Percentiles rank a stretch among this genome's conserved stretches.
Evolutionary conservation across 164 flowering plant species (phyloP).

Genomic region (Stephania japonica): DNA sequence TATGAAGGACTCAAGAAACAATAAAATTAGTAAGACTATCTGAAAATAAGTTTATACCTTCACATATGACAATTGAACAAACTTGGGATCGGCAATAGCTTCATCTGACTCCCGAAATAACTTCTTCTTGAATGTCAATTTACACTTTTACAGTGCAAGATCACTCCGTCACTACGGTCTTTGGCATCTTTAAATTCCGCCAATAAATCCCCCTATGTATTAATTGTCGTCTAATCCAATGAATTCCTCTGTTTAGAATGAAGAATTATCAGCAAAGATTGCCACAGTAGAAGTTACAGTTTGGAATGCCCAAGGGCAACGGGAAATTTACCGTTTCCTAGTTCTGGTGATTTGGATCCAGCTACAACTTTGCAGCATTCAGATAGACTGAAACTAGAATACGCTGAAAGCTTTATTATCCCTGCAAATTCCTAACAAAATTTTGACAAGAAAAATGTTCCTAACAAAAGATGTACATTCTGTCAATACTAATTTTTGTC

Average conservation of each 20-base stretch:
- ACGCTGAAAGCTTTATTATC: slow-evolving; percentile 76
- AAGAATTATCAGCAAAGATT: slow-evolving; percentile 13
- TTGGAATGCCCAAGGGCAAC: slow-evolving; percentile 1
- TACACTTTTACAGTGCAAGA: slow-evolving; percentile 92
- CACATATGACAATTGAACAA: slow-evolving; percentile 88
- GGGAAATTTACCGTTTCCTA: slow-evolving; percentile 66
- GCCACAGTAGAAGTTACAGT: not conserved
- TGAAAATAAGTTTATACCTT: slow-evolving; percentile 43
- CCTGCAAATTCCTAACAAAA: too few species aligned
- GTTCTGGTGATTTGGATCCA: slow-evolving; percentile 82
- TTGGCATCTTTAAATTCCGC: slow-evolving; percentile 92
- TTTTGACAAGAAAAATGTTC: too few species aligned
- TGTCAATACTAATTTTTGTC: not conserved
- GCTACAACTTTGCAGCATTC: slow-evolving; percentile 87
- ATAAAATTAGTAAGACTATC: too few species aligned
- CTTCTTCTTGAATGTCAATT: slow-evolving; percentile 77
- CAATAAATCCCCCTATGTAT: slow-evolving; percentile 88
- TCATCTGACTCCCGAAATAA: slow-evolving; percentile 99
- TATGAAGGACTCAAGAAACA: not conserved
- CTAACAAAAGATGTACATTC: slow-evolving; percentile 31
- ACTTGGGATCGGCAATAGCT: slow-evolving; percentile 87
- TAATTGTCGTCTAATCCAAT: slow-evolving; percentile 91
- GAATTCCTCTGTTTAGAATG: slow-evolving; percentile 64
- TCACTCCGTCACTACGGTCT: slow-evolving; percentile 93
- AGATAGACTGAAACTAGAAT: slow-evolving; percentile 90